phyloP scores from a whole-genome alignment of 176 grass and related monocot species.

The Cenchrus purpureus region DNA sequence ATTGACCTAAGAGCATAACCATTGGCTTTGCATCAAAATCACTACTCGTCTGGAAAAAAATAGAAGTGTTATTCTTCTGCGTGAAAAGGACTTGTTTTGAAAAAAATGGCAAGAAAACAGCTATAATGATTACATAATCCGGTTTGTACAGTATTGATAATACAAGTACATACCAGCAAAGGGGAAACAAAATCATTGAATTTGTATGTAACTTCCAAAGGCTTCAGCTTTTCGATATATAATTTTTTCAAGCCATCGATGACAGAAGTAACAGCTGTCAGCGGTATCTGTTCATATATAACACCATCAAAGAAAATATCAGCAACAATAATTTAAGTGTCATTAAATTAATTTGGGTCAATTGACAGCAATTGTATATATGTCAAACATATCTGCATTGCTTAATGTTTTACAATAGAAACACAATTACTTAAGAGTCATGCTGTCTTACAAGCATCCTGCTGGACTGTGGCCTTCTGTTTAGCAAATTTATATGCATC shows the following conservation, averaged over 20 bases:
- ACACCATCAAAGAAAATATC: slow-evolving; percentile 37
- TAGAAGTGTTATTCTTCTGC: slow-evolving; percentile 10
- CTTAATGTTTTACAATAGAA: slow-evolving; percentile 7
- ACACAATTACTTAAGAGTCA: not conserved
- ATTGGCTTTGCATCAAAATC: slow-evolving; percentile 99
- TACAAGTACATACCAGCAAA: slow-evolving; percentile 64
- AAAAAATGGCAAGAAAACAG: slow-evolving; percentile 5
- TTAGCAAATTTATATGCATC: not conserved
- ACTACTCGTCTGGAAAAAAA: slow-evolving; percentile 72
- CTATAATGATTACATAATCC: slow-evolving; percentile 1
- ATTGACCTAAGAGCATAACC: slow-evolving; percentile 99
- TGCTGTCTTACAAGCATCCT: not conserved
- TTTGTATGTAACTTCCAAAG: slow-evolving; percentile 94
- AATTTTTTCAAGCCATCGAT: slow-evolving; percentile 92
- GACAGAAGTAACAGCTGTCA: slow-evolving; percentile 93
- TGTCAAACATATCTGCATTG: not conserved
- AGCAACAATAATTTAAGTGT: slow-evolving; percentile 26
- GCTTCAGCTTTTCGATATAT: slow-evolving; percentile 94
- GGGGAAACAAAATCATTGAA: slow-evolving; percentile 97
- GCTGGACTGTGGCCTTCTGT: not conserved
- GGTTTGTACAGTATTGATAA: slow-evolving; percentile 24
- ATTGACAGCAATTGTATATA: slow-evolving; percentile 2
- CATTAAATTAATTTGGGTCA: slow-evolving; percentile 7
- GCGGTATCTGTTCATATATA: slow-evolving; percentile 68
- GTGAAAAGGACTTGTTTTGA: slow-evolving; percentile 28